A percentile compares a stretch with the other conserved stretches of the same genome.
Conservation (phyloP, 2,329 filamentous ascomycete genomes). For the Ophiocordyceps unilateralis region DNA sequence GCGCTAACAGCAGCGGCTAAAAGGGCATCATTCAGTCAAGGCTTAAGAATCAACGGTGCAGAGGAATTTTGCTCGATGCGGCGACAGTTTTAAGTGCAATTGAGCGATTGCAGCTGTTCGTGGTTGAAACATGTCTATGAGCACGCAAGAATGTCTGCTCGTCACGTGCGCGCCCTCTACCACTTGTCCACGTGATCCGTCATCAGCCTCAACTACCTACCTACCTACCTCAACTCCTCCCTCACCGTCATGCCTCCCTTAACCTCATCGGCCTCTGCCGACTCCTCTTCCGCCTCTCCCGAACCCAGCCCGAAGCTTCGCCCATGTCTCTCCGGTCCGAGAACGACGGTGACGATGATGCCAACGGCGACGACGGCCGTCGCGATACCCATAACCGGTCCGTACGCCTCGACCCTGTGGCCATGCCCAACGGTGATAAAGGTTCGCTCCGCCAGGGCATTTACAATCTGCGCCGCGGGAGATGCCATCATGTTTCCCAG, state of each 20-base stretch:
- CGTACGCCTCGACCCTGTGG: slow-evolving; percentile 48
- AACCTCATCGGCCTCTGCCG: background rate
- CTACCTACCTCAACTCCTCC: no score
- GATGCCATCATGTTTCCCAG: slow-evolving; percentile 60
- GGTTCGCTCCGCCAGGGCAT: slow-evolving; percentile 49
- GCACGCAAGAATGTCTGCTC: no score
- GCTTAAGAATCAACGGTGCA: no score
- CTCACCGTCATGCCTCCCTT: no score
- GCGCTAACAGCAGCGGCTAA: no score
- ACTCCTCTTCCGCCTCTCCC: background rate
- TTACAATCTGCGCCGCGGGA: slow-evolving; percentile 60
- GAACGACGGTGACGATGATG: slow-evolving; percentile 38
- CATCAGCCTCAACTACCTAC: no score
- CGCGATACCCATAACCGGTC: slow-evolving; percentile 57
- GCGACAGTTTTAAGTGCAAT: background rate
- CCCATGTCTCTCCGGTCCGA: background rate
- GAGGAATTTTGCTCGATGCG: background rate
- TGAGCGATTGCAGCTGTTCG: background rate
- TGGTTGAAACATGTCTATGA: no score
- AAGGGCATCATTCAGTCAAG: no score
- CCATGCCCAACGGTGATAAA: slow-evolving; percentile 37
- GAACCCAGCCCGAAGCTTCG: background rate
- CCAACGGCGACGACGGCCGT: slow-evolving; percentile 60
- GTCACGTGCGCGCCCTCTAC: no score
- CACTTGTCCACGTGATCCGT: no score